These are phyloP conservation scores for Dothideomycetes sp. DNA, from an alignment of 2,329 filamentous ascomycete species.

Conservation along the genomic window DNA sequence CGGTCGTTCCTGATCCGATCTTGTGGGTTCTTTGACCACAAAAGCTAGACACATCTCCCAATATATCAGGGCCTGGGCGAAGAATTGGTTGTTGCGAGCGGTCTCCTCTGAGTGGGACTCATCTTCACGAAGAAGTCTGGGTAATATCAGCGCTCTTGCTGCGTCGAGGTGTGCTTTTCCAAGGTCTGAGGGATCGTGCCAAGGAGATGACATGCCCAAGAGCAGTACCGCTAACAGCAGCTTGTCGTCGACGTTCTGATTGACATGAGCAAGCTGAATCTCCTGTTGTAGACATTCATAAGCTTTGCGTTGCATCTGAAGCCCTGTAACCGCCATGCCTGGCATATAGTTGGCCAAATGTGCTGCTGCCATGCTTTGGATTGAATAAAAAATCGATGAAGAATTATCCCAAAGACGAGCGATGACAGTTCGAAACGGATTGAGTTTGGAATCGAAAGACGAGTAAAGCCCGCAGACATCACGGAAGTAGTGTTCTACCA, in stretches of 20 bases:
- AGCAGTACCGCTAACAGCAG: slow-evolving; percentile 47
- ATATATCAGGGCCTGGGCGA: slow-evolving; percentile 49
- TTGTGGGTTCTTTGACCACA: slow-evolving; percentile 34
- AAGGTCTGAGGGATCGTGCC: slow-evolving; percentile 49
- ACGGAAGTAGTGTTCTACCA: slow-evolving; percentile 57
- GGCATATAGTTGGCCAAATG: slow-evolving; percentile 20
- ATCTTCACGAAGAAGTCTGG: slow-evolving; percentile 33
- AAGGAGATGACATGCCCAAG: slow-evolving; percentile 51
- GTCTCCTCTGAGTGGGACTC: slow-evolving; percentile 23
- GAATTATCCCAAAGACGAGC: slow-evolving; percentile 50
- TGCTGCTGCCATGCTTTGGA: slow-evolving; percentile 49
- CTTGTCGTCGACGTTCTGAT: slow-evolving; percentile 17
- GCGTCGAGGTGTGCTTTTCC: slow-evolving; percentile 45
- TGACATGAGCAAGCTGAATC: slow-evolving; percentile 17
- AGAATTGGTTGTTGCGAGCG: slow-evolving; percentile 37
- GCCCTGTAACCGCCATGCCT: slow-evolving; percentile 18
- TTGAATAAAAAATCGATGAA: slow-evolving; percentile 49
- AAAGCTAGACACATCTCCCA: slow-evolving; percentile 52
- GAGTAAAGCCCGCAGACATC: slow-evolving; percentile 54
- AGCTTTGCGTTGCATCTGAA: slow-evolving; percentile 19
- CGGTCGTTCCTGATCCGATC: slow-evolving; percentile 5
- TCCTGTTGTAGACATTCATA: slow-evolving; percentile 44
- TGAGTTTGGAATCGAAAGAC: slow-evolving; percentile 54
- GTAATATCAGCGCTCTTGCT: slow-evolving; percentile 35
- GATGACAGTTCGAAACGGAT: slow-evolving; percentile 52